Conservation (phyloP, 163 green algal genomes). For the Chlorella variabilis region DNA sequence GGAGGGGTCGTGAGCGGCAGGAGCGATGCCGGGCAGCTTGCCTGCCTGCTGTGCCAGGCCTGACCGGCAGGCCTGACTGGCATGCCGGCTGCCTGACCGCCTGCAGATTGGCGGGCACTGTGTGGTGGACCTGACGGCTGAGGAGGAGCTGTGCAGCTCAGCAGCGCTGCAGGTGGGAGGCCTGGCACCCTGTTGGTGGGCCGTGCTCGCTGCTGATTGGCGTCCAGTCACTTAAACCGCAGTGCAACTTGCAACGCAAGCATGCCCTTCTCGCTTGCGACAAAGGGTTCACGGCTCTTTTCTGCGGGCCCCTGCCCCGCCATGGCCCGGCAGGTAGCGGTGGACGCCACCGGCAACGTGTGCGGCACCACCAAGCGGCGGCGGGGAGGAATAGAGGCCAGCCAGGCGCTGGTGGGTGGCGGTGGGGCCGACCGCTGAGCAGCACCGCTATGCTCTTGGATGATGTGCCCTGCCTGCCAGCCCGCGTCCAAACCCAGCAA, state of each 20-base stretch:
- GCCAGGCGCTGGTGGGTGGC: constrained; percentile 22
- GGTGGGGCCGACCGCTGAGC: not conserved
- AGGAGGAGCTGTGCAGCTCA: constrained; percentile 71
- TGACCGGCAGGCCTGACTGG: not conserved
- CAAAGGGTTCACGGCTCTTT: too few relatives aligned
- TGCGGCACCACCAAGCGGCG: constrained; percentile 47
- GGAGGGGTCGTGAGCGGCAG: too few relatives aligned
- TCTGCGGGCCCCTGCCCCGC: too few relatives aligned
- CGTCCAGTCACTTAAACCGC: too few relatives aligned
- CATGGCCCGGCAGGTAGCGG: constrained; percentile 29
- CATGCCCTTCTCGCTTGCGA: too few relatives aligned
- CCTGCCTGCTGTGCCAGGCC: too few relatives aligned
- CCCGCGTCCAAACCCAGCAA: too few relatives aligned
- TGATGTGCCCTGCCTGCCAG: not conserved
- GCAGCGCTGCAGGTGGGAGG: constrained; percentile 55
- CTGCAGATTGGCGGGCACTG: constrained; percentile 57
- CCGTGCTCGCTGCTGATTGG: too few relatives aligned
- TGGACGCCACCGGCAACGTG: constrained; percentile 25
- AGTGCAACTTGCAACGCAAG: too few relatives aligned
- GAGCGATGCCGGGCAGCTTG: too few relatives aligned
- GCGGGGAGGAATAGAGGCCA: constrained; percentile 19
- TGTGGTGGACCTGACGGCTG: constrained; percentile 64
- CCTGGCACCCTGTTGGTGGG: too few relatives aligned
- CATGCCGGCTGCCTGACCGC: not conserved
- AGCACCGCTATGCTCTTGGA: not conserved